Evolutionary conservation across 2,329 filamentous ascomycete genomes (phyloP), one percentile per base, ranked within the genome.

Genomic region (Claviceps quebecensis): DNA sequence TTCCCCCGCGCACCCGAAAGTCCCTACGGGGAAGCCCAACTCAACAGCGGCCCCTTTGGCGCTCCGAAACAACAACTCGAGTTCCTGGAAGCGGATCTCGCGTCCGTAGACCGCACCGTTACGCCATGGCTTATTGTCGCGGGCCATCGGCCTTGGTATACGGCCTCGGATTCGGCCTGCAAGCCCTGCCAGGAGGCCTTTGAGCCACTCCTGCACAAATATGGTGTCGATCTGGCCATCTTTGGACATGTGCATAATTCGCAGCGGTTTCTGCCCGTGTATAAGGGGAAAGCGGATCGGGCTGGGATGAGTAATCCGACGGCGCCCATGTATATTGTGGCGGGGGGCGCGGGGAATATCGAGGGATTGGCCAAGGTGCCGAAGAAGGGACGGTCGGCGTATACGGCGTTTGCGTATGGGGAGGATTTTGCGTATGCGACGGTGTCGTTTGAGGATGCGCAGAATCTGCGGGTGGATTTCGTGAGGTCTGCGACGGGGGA

Each of bases 171-270:
- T 37, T 29, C 57, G 53, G 14, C 17, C 23, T 80, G 76, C 63
- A 51, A 40, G 13, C 58, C 70, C 0, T 80, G 76, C 64, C 72
- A 75, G 54, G 55, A 54, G 0, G 75, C 75, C 0, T 80, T 80
- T 52, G 77, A 81, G 63, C 62, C 65, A 0, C 59, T 79, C 3
- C 61, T 80, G 6, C 76, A 77, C 62, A 67, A 70, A 49, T 77
- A 79, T 59, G 76, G 75, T 29, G 77, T 81, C 19, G 77, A 81
- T 55, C 61, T 80, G 4, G 76, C 63, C 26, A 65, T 80, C 6
- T 77, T 78, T 55, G 77, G 77, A 2, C 77, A 81, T 57, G 73
- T 77, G 14, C 77, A 80, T 62, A 78, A 77, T 62, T 72, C 73
- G 26, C 75, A 80, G 63, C 71, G 77, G 1, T 76, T 78, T 56